These are phyloP conservation scores for Ganoderma resinaceum DNA, from an alignment of 1,284 basidiomycete species.

Conservation along the genomic window DNA sequence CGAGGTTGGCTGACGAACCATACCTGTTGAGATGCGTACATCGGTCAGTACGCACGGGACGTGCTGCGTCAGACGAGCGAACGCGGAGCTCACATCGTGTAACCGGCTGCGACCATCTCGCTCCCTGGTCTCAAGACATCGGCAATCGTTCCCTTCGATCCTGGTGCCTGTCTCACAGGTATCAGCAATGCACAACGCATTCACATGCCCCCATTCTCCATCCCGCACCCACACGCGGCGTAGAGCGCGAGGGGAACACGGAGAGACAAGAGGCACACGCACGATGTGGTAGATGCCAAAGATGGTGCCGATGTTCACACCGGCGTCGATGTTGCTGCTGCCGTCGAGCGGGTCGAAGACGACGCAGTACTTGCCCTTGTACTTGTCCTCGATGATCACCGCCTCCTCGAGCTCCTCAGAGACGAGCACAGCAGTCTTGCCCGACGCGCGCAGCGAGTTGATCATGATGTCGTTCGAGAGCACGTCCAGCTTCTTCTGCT, in stretches of 20 bases:
- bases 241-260: neutral
- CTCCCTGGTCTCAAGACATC: constrained; percentile 95
- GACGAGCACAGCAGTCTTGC: constrained; percentile 96
- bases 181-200: constrained; percentile 11
- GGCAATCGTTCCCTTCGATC: constrained; percentile 77
- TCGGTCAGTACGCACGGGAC: constrained; percentile 12
- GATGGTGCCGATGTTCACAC: constrained; percentile 99
- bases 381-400: constrained; percentile 83
- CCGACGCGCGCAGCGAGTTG: constrained; percentile 91
- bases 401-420: constrained; percentile 96
- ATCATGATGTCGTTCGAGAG: constrained; percentile 99
- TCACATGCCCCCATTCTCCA: constrained; percentile 6
- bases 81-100: constrained; percentile 78
- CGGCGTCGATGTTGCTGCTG: constrained; percentile 98
- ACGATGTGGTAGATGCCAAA: constrained; percentile 97
- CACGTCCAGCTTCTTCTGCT: constrained; percentile 99
- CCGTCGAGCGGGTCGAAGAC: constrained; percentile 99
- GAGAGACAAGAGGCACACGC: constrained; percentile 38
- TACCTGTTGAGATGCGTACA: constrained; percentile 70
- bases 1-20: constrained; percentile 97
- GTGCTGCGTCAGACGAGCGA: constrained; percentile 18
- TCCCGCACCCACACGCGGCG: neutral
- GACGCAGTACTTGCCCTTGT: constrained; percentile 91
- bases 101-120: constrained; percentile 98
- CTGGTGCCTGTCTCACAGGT: constrained; percentile 60